Conservation (phyloP, 352 stramenopile genomes). For the Pythium phragmitis region DNA sequence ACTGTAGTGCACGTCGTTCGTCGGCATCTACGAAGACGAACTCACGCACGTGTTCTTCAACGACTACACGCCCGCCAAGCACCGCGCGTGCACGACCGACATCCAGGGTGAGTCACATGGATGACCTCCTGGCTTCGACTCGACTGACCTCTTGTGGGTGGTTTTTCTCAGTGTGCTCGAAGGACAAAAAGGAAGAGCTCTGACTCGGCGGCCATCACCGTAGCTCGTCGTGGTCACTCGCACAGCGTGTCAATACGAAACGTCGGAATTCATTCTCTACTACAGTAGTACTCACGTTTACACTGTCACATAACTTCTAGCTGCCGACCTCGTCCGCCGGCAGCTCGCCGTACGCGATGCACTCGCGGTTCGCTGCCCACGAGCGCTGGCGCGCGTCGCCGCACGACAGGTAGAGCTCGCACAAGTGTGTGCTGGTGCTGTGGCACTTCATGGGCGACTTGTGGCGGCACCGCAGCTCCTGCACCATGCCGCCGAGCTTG, state of each 20-base stretch:
- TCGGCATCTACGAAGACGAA: constrained; percentile 79
- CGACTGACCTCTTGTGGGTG: neutral
- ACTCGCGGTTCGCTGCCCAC: constrained; percentile 73
- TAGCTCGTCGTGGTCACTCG: no score
- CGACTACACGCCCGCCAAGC: constrained; percentile 62
- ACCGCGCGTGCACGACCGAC: constrained; percentile 49
- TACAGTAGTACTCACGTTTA: no score
- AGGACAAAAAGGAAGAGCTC: constrained; percentile 40
- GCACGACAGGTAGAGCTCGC: constrained; percentile 79
- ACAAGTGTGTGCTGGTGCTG: constrained; percentile 82
- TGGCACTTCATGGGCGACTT: constrained; percentile 79
- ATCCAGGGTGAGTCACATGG: constrained; percentile 24
- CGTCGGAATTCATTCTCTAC: neutral
- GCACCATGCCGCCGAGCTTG: constrained; percentile 78
- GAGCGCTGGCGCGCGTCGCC: constrained; percentile 74
- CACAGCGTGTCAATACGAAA: no score
- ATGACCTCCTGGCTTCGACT: neutral
- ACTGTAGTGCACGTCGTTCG: constrained; percentile 68
- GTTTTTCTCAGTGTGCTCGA: constrained; percentile 12
- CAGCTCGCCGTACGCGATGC: constrained; percentile 56
- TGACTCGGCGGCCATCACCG: constrained; percentile 14
- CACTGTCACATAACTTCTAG: neutral
- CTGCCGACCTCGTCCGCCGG: neutral
- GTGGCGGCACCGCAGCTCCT: constrained; percentile 83
- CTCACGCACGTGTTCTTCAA: constrained; percentile 78